Evolutionary conservation across 805 yeast genomes (phyloP), one percentile per base, ranked within the genome.

Genomic region (Wickerhamomyces queroliae): DNA sequence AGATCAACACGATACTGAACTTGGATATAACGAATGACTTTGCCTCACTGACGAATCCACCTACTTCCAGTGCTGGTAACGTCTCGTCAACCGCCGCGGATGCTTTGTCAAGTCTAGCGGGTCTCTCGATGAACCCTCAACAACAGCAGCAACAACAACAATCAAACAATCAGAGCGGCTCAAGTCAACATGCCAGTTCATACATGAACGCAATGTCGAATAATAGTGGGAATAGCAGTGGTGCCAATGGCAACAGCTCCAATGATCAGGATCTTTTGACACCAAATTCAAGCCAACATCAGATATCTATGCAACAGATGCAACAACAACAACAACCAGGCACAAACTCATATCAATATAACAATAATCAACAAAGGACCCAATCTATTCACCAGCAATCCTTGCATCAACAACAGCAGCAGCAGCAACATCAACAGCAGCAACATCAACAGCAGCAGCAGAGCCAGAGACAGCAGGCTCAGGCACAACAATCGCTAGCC

Each of bases 11-110:
- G 21, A 47, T 55, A 19, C 36, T 53, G 30, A 48, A 40, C 24
- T n/a, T 44, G 4, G 56, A 53, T 24, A 30, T 40, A 13, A 45
- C n/a, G n/a, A 23, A 38, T 28, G 58, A 53, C 18, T 50, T 41
- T 35, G 27, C 42, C 8, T 22, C 44, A 2, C 22, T 52, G 20
- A 45, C 39, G 35, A 38, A 29, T 23, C 39, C 48, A 1, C 23
- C 40, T 7, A 31, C 37, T 11, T 32, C 48, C 7, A 26, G 34
- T n/a, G 24, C 34, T 20, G 36, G 31, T 15, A 35, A 40, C 7
- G 31, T 30, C n/a, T n/a, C 41, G 4, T 15, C 46, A 2, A 29
- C 43, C 13, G 9, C 47, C 2, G 36, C n/a, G 18, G 37, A 35
- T 27, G 26, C 18, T 26, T 10, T 35, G 12, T 20, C 13, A 32